These are phyloP conservation scores for Podaxis sp. DNA, from an alignment of 768 basidiomycete species.

Conservation along the genomic window DNA sequence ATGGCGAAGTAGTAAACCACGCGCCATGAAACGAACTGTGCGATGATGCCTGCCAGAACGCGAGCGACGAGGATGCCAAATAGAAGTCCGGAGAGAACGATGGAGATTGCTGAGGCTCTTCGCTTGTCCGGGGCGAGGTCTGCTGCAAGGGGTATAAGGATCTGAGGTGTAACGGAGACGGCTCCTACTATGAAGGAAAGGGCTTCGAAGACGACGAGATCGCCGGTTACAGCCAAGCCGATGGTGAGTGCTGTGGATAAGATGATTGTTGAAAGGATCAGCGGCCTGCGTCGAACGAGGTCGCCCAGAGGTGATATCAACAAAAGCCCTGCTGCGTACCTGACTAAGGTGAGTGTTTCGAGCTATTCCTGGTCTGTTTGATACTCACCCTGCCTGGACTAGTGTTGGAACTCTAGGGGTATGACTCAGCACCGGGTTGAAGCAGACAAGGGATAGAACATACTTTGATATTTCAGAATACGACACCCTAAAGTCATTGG, in stretches of 20 bases:
- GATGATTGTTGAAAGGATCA: slow-evolving; percentile 60
- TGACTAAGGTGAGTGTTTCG: slow-evolving; percentile 23
- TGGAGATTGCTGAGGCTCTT: slow-evolving; percentile 73
- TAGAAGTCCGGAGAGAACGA: slow-evolving; percentile 67
- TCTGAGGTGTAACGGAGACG: slow-evolving; percentile 71
- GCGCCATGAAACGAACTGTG: slow-evolving; percentile 68
- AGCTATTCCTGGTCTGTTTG: background rate
- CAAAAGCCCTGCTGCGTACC: slow-evolving; percentile 73
- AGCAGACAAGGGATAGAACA: background rate
- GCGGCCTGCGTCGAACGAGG: slow-evolving; percentile 70
- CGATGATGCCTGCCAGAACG: slow-evolving; percentile 74
- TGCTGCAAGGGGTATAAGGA: slow-evolving; percentile 75
- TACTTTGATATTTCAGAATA: slow-evolving; percentile 36
- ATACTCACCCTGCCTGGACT: slow-evolving; percentile 61
- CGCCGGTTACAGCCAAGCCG: slow-evolving; percentile 64
- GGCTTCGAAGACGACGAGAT: slow-evolving; percentile 58
- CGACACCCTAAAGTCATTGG: slow-evolving; percentile 30
- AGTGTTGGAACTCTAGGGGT: slow-evolving; percentile 58
- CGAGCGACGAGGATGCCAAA: slow-evolving; percentile 75
- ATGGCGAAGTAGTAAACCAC: slow-evolving; percentile 80
- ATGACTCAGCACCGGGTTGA: background rate
- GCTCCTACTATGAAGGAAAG: slow-evolving; percentile 73
- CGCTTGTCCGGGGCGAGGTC: slow-evolving; percentile 78
- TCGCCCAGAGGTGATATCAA: slow-evolving; percentile 84
- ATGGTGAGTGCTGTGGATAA: slow-evolving; percentile 62